Conservation (phyloP, 768 basidiomycete genomes). For the Mycena galopus region DNA sequence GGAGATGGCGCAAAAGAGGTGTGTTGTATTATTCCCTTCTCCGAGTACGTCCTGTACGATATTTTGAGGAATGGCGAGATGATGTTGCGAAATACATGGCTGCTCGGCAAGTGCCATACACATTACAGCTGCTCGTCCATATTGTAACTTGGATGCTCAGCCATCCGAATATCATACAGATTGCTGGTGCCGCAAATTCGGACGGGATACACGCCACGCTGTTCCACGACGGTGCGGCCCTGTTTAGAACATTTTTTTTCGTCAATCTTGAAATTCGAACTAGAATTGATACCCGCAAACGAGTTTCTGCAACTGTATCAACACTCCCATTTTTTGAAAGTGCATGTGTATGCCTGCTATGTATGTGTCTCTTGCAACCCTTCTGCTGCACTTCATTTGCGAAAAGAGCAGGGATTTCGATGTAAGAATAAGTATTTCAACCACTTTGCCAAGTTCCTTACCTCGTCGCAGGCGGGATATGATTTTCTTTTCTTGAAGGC, state of each 20-base stretch:
- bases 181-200: not conserved
- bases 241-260: not conserved
- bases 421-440: too few relatives aligned
- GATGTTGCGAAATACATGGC: not conserved
- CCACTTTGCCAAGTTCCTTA: not conserved
- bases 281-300: not conserved
- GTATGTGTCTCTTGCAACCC: not conserved
- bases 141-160: too few relatives aligned
- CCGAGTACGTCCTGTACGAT: not conserved
- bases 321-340: not conserved
- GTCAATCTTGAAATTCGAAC: not conserved
- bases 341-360: not conserved
- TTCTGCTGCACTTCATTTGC: not conserved
- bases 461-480: not conserved
- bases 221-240: not conserved
- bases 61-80: conserved; percentile 6
- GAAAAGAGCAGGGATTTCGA: not conserved
- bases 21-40: not conserved
- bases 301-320: not conserved
- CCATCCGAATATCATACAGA: too few relatives aligned
- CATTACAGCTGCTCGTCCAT: not conserved
- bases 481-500: too few relatives aligned
- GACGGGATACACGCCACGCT: not conserved
- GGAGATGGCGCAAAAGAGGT: conserved; percentile 6
- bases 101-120: not conserved